Base-by-base conservation (phyloP, 495 filamentous ascomycete genomes). In the Elaphomyces granulatus region DNA sequence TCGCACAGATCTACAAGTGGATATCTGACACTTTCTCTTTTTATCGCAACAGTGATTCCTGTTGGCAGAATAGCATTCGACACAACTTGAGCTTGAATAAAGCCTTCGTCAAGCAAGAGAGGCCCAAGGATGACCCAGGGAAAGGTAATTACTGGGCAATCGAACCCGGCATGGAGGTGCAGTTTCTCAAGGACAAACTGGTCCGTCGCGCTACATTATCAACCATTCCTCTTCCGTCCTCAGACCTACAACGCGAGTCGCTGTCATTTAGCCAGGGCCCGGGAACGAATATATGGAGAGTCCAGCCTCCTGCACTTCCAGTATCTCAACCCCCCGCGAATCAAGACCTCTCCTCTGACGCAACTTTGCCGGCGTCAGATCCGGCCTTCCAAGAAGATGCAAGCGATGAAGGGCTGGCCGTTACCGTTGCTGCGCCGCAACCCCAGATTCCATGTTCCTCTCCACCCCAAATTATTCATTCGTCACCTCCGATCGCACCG, bases 81-180 rank as follows among this genome's bases (percentile, higher is more conserved):
- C 90, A 98, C 52, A 98, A 98, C 45, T 77, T 98, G n/a, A 93
- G 84, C 51, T 67, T 96, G 16, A 94, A 94, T 63, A 95, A 95
- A 56, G 81, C 81, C n/a, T 96, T 98, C 45, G 76, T 87, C 46
- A 96, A 95, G 58, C 81, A 92, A 54, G 86, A 94, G 58, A 72
- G 88, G 38, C 90, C 90, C 16, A 96, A 96, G 62, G 87, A 94
- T 60, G 90, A 98, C 53, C 86, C 87, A 1, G 90, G 90, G 40
- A 96, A 96, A 60, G 90, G 90, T n/a, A 87, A 94, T 58, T 96
- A 98, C 59, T 98, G 90, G 90, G 73, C 75, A 12, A 93, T 98
- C 49, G 74, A 85, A 50, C 69, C 74, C n/a, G 90, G 90, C 0
- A 78, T 80, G 59, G 90, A 98, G 55, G 64, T 75, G 15, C 78